A percentile compares a stretch with the other conserved stretches of the same genome.
Evolutionary conservation across 83 land plant species (phyloP).

Genomic region (Picea engelmannii): DNA sequence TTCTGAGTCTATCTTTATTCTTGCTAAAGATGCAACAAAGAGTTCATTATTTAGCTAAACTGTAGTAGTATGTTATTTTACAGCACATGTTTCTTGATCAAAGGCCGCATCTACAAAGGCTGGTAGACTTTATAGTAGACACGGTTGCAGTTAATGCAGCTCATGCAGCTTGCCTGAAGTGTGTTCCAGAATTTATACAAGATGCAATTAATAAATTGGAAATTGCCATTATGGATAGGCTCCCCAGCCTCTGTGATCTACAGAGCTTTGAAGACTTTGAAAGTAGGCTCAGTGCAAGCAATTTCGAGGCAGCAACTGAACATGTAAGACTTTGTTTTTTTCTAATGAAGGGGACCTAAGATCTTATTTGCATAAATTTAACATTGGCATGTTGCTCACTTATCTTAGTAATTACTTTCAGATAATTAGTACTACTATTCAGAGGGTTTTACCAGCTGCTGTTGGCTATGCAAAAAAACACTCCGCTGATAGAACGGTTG

Average conservation of each 20-base stretch:
- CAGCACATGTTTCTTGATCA: conserved; percentile 40
- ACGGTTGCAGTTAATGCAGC: conserved; percentile 37
- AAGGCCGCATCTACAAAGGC: conserved; percentile 38
- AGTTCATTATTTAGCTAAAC: too few species aligned
- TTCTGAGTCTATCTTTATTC: too few species aligned
- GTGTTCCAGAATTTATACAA: conserved; percentile 26
- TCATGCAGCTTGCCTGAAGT: conserved; percentile 28
- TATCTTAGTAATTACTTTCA: too few species aligned
- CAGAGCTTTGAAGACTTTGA: neutral
- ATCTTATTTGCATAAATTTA: too few species aligned
- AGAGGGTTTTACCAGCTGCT: conserved; percentile 23
- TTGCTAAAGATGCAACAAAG: too few species aligned
- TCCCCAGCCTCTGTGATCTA: neutral
- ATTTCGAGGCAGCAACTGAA: conserved; percentile 24
- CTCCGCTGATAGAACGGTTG: conserved; percentile 33
- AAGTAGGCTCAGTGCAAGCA: conserved; percentile 23
- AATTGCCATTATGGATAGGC: conserved; percentile 7
- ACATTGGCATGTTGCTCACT: too few species aligned
- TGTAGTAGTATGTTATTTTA: too few species aligned
- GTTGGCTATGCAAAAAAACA: conserved; percentile 33
- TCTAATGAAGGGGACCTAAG: too few species aligned
- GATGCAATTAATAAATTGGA: neutral
- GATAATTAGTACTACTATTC: conserved; percentile 34
- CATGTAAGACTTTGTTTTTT: too few species aligned
- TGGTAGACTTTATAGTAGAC: conserved; percentile 44